Conservation (phyloP, 306 rosid genomes). For the Gastrolobium villosum region DNA sequence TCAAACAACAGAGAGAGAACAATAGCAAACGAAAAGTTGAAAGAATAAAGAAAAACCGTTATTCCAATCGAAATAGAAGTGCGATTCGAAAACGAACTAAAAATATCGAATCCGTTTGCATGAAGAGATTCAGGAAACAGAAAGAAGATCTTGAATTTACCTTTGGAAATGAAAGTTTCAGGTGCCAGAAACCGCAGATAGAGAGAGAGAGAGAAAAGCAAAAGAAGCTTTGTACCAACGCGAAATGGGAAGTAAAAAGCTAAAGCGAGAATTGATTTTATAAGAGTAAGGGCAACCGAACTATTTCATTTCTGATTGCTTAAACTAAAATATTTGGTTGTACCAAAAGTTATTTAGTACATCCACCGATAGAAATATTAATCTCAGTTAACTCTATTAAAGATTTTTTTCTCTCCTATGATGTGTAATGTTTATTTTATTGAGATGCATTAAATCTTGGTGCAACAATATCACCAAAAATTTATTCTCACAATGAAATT, state of each 20-base stretch:
- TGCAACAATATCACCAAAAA: too few species aligned
- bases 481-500: too few species aligned
- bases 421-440: too few species aligned
- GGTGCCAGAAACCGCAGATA: slow-evolving; percentile 30
- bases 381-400: too few species aligned
- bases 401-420: too few species aligned
- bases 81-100: background rate
- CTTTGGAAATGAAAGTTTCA: slow-evolving; percentile 57
- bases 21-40: background rate
- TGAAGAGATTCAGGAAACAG: slow-evolving; percentile 2
- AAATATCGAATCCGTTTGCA: background rate
- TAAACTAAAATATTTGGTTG: too few species aligned
- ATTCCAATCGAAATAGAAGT: background rate
- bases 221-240: slow-evolving; percentile 58
- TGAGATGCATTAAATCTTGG: too few species aligned
- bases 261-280: slow-evolving; percentile 47
- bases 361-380: too few species aligned
- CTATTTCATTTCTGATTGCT: background rate
- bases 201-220: slow-evolving; percentile 2
- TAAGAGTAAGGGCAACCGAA: slow-evolving; percentile 36
- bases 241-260: slow-evolving; percentile 38
- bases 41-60: background rate
- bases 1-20: slow-evolving; percentile 20
- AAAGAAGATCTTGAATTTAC: slow-evolving; percentile 55
- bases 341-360: too few species aligned